These are phyloP conservation scores for Cladosporium velox DNA, from an alignment of 2,329 filamentous ascomycete species.

Conservation along the genomic window DNA sequence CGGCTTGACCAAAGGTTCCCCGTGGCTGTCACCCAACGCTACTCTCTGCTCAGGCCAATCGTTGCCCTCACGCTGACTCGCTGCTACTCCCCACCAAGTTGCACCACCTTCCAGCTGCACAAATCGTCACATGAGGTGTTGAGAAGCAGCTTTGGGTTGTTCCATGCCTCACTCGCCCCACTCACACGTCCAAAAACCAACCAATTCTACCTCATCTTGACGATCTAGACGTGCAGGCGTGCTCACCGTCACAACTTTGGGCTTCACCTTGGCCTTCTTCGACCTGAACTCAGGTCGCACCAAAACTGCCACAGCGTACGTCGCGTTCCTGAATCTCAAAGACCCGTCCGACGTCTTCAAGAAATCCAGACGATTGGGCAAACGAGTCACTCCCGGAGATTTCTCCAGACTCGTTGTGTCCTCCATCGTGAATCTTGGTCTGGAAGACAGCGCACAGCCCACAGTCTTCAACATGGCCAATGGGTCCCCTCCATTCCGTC, in stretches of 20 bases:
- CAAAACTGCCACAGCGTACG: background rate
- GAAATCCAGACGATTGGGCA: background rate
- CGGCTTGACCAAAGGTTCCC: background rate
- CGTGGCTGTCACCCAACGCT: conserved; percentile 11
- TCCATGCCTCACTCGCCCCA: background rate
- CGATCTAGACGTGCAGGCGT: background rate
- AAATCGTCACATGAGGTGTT: conserved; percentile 2
- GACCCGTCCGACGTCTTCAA: background rate
- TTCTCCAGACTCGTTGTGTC: background rate
- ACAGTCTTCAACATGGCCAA: background rate
- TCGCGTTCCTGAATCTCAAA: background rate
- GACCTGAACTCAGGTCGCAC: background rate
- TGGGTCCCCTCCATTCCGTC: background rate
- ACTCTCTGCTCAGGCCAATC: conserved; percentile 12
- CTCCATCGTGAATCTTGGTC: background rate
- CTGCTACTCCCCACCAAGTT: background rate
- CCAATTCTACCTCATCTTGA: background rate
- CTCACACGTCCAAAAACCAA: background rate
- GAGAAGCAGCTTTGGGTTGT: background rate
- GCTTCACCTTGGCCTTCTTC: background rate
- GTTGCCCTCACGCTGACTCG: background rate
- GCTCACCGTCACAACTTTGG: background rate
- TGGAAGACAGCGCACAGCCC: background rate
- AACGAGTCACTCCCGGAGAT: background rate
- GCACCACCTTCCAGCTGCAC: background rate